Percentiles rank a stretch among this genome's conserved stretches.
Evolutionary conservation across 768 basidiomycete species (phyloP).

Genomic region (Tylopilus sp.): DNA sequence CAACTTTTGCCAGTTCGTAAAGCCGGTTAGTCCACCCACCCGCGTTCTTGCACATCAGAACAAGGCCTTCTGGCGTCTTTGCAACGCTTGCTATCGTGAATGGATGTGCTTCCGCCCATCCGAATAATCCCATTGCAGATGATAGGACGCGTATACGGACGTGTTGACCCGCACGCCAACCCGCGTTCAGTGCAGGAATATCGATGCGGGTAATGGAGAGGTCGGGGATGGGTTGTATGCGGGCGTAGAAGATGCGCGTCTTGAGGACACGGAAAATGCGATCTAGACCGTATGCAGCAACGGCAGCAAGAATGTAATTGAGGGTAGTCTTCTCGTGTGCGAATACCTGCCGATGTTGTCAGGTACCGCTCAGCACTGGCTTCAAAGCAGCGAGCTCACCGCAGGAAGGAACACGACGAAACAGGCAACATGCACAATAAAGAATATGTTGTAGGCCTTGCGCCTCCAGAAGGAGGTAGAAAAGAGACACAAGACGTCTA

Average conservation of each 20-base stretch:
- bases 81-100: conserved; percentile 49
- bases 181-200: conserved; percentile 41
- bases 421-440: conserved; percentile 39
- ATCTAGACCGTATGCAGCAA: conserved; percentile 43
- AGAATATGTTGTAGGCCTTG: conserved; percentile 43
- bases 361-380: conserved; percentile 11
- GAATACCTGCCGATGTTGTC: conserved; percentile 19
- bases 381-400: conserved; percentile 19
- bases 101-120: conserved; percentile 47
- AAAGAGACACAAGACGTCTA: conserved; percentile 37
- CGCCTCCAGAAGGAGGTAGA: conserved; percentile 41
- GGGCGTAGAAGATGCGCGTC: conserved; percentile 43
- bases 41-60: conserved; percentile 46
- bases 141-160: conserved; percentile 48
- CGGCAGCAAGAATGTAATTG: conserved; percentile 40
- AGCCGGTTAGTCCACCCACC: conserved; percentile 51
- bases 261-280: conserved; percentile 43
- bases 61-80: conserved; percentile 41
- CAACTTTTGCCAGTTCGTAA: conserved; percentile 37
- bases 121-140: conserved; percentile 36
- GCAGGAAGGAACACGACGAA: conserved; percentile 38
- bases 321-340: conserved; percentile 27
- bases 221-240: conserved; percentile 42
- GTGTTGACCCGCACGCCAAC: conserved; percentile 62
- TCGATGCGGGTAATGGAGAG: conserved; percentile 47